Evolutionary conservation across 2,329 filamentous ascomycete genomes (phyloP), one percentile per base, ranked within the genome.

Genomic region (Exophiala xenobiotica): DNA sequence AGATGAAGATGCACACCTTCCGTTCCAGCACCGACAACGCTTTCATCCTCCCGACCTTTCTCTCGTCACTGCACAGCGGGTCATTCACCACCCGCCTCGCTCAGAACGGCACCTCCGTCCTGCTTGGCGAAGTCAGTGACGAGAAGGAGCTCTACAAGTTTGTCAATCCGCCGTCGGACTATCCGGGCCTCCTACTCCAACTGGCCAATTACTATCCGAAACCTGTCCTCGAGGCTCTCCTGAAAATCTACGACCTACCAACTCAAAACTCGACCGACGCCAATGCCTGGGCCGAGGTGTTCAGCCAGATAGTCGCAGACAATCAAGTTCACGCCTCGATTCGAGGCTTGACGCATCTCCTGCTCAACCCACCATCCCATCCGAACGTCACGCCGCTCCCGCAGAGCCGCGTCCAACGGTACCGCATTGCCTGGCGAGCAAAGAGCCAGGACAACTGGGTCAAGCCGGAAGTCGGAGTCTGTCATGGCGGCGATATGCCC

Each of bases 1-100:
- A 70, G 6, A 59, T 76, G 23, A 67, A 74, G 48, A 65, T 72
- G 39, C 73, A 76, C 53, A 76, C 73, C 0, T 77, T 76, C 63
- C 69, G 74, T 1, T 70, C 72, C 1, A 65, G 74, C 4, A 76
- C 72, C 0, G 72, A 76, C 40, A 65, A 66, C 6, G 24, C 68
- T 1, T 76, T 76, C 49, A 66, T 75, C 14, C 65, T 67, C 6
- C 50, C 62, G 0, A 67, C 65, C 0, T 70, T 76, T 57, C 64
- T 69, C 1, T 62, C 70, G 1, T 74, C 74, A 16, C 61, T 73
- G 9, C 63, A 64, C 23, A 65, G 64, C 37, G 67, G 67, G 0
- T 55, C 49, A 0, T 74, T 76, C 41, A 69, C 73, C 0, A 51
- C 61, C 1, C 64, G 70, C 23, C 74, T 76, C 48, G 67, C 63